Percentiles rank a stretch among this genome's conserved stretches.
These are phyloP conservation scores for Bacterosira constricta DNA, from an alignment of 108 stramenopile genomes.

Conservation along the genomic window DNA sequence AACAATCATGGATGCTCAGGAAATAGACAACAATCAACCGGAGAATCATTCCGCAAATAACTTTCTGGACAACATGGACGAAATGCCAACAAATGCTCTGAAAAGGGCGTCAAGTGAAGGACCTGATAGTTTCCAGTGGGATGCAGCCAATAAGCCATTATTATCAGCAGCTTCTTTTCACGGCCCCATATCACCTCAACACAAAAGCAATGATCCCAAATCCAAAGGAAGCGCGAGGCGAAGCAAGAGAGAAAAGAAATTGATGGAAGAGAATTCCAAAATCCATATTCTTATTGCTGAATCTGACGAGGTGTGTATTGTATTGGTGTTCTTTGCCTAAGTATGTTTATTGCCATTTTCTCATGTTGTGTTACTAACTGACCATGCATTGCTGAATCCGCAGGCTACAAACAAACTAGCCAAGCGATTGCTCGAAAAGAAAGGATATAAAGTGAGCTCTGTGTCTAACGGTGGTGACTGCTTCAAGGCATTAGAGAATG, in stretches of 20 bases:
- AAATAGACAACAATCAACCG: conserved; percentile 38
- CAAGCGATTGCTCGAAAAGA: conserved; percentile 47
- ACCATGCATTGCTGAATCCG: background rate
- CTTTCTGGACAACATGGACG: conserved; percentile 1
- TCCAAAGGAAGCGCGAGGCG: conserved; percentile 10
- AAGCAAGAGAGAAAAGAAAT: conserved; percentile 33
- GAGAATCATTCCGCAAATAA: conserved; percentile 3
- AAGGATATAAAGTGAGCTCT: conserved; percentile 54
- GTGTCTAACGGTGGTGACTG: conserved; percentile 43
- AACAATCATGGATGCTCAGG: background rate
- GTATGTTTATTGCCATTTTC: background rate
- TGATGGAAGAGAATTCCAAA: conserved; percentile 46
- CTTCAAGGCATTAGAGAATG: conserved; percentile 32
- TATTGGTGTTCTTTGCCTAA: background rate
- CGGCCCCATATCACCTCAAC: conserved; percentile 12
- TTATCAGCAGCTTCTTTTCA: conserved; percentile 27
- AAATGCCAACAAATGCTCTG: background rate
- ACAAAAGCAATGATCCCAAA: conserved; percentile 11
- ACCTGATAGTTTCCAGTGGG: conserved; percentile 20
- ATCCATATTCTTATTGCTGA: conserved; percentile 34
- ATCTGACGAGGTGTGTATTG: conserved; percentile 42
- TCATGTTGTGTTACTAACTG: background rate
- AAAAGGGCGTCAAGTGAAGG: conserved; percentile 19
- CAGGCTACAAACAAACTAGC: conserved; percentile 45
- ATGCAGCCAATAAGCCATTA: conserved; percentile 11